Percentiles rank a stretch among this genome's conserved stretches.
Evolutionary conservation across 371 early-diverging fungal species (phyloP).

Genomic region (Coemansia sp.): DNA sequence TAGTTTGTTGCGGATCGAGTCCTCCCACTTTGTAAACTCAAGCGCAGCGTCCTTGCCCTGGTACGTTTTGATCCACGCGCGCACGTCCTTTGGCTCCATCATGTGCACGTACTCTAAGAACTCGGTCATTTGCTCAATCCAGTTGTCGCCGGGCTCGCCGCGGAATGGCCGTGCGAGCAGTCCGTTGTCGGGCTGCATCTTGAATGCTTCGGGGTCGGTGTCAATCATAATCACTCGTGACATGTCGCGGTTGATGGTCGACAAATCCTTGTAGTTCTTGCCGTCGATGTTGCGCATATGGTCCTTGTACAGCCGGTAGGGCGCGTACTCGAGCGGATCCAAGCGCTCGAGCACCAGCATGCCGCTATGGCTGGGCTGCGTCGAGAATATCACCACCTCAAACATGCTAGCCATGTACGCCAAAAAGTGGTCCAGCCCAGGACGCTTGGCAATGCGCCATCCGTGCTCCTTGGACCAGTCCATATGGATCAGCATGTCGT

Average conservation of each 20-base stretch:
- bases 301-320: constrained; percentile 87
- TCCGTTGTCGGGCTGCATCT: constrained; percentile 90
- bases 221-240: constrained; percentile 91
- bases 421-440: constrained; percentile 92
- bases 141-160: constrained; percentile 79
- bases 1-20: constrained; percentile 62
- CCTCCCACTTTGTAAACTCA: constrained; percentile 71
- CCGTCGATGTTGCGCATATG: constrained; percentile 82
- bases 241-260: constrained; percentile 89
- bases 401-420: constrained; percentile 84
- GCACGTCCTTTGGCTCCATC: constrained; percentile 73
- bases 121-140: constrained; percentile 79
- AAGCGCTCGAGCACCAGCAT: constrained; percentile 80
- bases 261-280: constrained; percentile 77
- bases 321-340: constrained; percentile 81
- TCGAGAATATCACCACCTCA: constrained; percentile 94
- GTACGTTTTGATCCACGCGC: constrained; percentile 66
- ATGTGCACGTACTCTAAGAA: constrained; percentile 84
- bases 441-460: constrained; percentile 94
- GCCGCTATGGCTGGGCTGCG: constrained; percentile 75
- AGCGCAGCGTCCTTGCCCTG: constrained; percentile 66
- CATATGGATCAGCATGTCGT: constrained; percentile 87
- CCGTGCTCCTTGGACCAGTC: constrained; percentile 85
- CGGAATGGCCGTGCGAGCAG: constrained; percentile 80
- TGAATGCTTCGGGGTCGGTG: constrained; percentile 74